Evolutionary conservation across 2,329 filamentous ascomycete species (phyloP).

Genomic region (Fusarium clavum): DNA sequence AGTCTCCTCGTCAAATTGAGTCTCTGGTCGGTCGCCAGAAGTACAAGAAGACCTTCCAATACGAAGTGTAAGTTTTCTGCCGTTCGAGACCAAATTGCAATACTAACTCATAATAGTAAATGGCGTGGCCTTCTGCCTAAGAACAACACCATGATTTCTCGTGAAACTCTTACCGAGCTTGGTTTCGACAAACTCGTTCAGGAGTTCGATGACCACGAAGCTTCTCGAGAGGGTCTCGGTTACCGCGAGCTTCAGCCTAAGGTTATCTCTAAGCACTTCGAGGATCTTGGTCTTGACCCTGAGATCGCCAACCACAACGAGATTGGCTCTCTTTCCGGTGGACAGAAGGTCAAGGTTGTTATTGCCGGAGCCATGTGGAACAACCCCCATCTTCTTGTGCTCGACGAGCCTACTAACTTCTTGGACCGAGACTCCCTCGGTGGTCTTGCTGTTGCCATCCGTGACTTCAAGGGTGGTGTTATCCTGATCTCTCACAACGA

Average conservation of each 20-base stretch:
- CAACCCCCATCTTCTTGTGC: slow-evolving; percentile 95
- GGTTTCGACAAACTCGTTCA: slow-evolving; percentile 95
- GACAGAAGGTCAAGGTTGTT: slow-evolving; percentile 99
- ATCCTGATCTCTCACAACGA: slow-evolving; percentile 99
- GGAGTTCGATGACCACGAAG: slow-evolving; percentile 98
- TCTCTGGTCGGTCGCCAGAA: slow-evolving; percentile 95
- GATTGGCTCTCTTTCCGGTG: slow-evolving; percentile 94
- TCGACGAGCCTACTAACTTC: slow-evolving; percentile 99
- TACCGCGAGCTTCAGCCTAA: slow-evolving; percentile 94
- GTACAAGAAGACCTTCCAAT: slow-evolving; percentile 99
- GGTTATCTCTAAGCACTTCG: slow-evolving; percentile 97
- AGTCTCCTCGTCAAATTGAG: slow-evolving; percentile 81
- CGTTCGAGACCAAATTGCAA: neutral
- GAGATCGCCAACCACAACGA: slow-evolving; percentile 99
- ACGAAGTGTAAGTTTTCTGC: slow-evolving; percentile 79
- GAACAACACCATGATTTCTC: slow-evolving; percentile 90
- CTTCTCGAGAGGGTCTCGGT: slow-evolving; percentile 96
- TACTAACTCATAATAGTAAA: slow-evolving; percentile 68
- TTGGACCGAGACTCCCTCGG: slow-evolving; percentile 97
- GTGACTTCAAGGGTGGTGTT: slow-evolving; percentile 97
- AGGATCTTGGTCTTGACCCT: slow-evolving; percentile 93
- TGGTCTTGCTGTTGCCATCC: slow-evolving; percentile 95
- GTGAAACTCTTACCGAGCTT: slow-evolving; percentile 86
- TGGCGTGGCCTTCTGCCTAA: slow-evolving; percentile 92
- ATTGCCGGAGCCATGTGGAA: slow-evolving; percentile 98